Evolutionary conservation across 2,329 filamentous ascomycete species (phyloP), one percentile per base, ranked within the genome.

Genomic region (Aureobasidium sp.): DNA sequence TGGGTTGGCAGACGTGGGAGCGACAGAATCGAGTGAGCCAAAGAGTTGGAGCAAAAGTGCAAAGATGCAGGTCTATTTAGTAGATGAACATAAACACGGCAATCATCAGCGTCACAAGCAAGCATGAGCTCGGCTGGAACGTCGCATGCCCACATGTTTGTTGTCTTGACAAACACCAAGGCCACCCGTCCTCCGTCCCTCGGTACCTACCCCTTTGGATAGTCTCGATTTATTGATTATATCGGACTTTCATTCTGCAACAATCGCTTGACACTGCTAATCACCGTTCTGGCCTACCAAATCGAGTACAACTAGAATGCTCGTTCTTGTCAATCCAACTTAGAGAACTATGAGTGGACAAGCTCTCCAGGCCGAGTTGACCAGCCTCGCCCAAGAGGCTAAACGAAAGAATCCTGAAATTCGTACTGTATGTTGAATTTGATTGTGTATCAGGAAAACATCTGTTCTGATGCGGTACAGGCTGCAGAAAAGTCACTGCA

Each of bases 381-480:
- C 88, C 71, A 95, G 90, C 77, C 85, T 97, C 73, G 88, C 96
- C 69, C 90, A 95, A 75, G 94, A 99, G 79, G 94, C 92, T 73
- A 97, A 96, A 77, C 85, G 93, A 70, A 97, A 96, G 77, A 88
- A 97, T 75, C 85, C 88, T 68, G 94, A 97, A 70, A 81, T 99
- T 59, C 86, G 89, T 78, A 89, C 89, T 82, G 89, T 88, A 77
- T 37, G 58, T 37, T 45, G 3, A 30, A 21, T n/a, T 16, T 21
- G 5, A 9, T 7, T 42, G 27, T 50, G 25, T 21, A 2, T 6
- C 3, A 13, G 3, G 5, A 2, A 27, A 9, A 21, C 21, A 21
- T 21, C 34, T 10, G 29, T 25, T 42, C 27, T 67, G 67, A 65
- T 66, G n/a, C 32, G 16, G 13, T 62, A 59, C 63, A 53, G 67